Evolutionary conservation across 139 green algal species (phyloP), one percentile per base, ranked within the genome.

Genomic region (Auxenochlorella pyrenoidosa): DNA sequence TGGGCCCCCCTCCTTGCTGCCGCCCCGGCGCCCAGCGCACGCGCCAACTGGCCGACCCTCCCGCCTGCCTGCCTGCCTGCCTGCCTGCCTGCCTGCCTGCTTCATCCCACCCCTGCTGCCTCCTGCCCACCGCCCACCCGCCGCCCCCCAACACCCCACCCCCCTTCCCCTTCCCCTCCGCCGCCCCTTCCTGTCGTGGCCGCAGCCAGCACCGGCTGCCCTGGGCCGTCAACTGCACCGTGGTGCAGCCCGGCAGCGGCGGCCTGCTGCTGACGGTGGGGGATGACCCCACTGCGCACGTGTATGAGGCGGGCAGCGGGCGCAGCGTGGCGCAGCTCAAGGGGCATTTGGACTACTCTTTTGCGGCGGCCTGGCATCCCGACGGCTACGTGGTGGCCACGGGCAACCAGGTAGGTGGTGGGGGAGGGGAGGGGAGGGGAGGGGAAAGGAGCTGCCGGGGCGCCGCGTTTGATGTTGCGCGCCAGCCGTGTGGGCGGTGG

Each of bases 301-400:
- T 80, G 44, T 72, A 72, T 26, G 86, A 86, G 3, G 60, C 73
- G 0, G 28, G 75, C 58, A 93, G 88, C 90, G 82, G 83, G 81
- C 38, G 79, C 41, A 5, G n/a, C 12, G 89, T 94, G n/a, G 83
- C 79, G 13, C 43, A n/a, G 28, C 87, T 97, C 44, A 38, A 83
- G 30, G 97, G 95, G n/a, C 97, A 99, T 84, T 70, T 93, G 22
- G 97, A 99, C 95, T 99, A 93, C 90, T 96, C 93, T 30, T 99
- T 99, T 89, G 97, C 97, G 0, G 94, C 92, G 4, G 95, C 94
- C 6, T 99, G 97, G 97, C 96, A 98, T 90, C 97, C 97, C 0
- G 87, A 90, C 36, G 96, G 95, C 36, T 85, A 91, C 26, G 73
- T 97, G 26, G 88, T 99, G 44, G 97, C 97, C 47, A 99, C 97